phyloP scores from a whole-genome alignment of 1,284 basidiomycete species.

The Rhizopogon hawkerae region DNA sequence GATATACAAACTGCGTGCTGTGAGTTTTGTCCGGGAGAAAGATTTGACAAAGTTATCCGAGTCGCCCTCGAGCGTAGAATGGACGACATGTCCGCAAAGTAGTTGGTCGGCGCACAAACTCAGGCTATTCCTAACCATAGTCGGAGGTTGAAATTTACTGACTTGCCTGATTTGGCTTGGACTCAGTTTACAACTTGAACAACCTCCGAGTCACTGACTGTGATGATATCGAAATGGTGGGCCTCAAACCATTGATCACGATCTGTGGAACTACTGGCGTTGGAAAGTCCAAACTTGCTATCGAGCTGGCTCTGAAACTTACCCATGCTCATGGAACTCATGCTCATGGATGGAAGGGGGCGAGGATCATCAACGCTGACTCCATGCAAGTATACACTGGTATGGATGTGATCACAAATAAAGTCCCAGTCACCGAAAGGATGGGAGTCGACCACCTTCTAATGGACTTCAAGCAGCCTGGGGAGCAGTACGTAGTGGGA shows the following conservation, averaged over 20 bases:
- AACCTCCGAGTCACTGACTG: no score
- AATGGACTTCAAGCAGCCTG: conserved; percentile 80
- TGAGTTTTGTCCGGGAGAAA: conserved; percentile 54
- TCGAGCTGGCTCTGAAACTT: conserved; percentile 73
- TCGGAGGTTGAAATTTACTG: neutral
- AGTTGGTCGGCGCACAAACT: neutral
- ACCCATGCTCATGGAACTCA: conserved; percentile 26
- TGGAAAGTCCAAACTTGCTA: conserved; percentile 90
- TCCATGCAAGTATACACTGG: conserved; percentile 98
- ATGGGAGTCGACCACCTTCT: conserved; percentile 82
- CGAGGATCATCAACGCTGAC: conserved; percentile 88
- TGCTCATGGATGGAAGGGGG: conserved; percentile 44
- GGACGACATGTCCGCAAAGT: conserved; percentile 22
- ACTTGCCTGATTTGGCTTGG: neutral
- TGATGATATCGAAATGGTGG: conserved; percentile 15
- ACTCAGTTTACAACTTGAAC: no score
- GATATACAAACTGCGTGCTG: conserved; percentile 45
- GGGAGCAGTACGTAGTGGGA: conserved; percentile 80
- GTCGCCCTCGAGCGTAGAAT: conserved; percentile 21
- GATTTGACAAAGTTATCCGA: conserved; percentile 51
- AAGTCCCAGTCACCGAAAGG: conserved; percentile 73
- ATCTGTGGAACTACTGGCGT: conserved; percentile 95
- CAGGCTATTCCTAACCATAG: neutral
- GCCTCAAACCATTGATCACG: conserved; percentile 55
- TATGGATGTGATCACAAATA: conserved; percentile 93